Percentiles rank a stretch among this genome's conserved stretches.
Conservation (phyloP, 306 rosid genomes). For the Dryas alaskensis region DNA sequence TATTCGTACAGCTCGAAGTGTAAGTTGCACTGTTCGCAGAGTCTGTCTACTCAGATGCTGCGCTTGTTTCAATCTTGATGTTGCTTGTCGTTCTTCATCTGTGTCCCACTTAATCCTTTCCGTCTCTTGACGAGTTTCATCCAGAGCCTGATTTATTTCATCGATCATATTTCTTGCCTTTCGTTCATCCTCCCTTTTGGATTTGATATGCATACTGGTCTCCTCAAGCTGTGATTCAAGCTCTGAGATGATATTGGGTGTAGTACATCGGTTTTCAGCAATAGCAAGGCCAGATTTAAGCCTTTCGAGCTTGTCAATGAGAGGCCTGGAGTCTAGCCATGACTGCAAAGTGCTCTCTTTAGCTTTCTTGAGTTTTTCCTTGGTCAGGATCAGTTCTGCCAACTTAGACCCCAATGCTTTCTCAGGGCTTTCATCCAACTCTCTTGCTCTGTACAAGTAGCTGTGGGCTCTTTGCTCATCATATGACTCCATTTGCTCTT, state of each 20-base stretch:
- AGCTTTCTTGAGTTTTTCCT: constrained; percentile 40
- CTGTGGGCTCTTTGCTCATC: constrained; percentile 18
- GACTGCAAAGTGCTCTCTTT: constrained; percentile 48
- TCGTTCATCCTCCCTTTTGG: constrained; percentile 36
- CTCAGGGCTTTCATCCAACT: constrained; percentile 21
- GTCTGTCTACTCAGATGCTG: constrained; percentile 36
- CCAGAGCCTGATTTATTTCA: constrained; percentile 33
- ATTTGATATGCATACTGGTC: constrained; percentile 30
- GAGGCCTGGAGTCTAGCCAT: constrained; percentile 66
- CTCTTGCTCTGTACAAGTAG: neutral
- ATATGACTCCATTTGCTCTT: constrained; percentile 12
- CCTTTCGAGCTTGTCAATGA: constrained; percentile 52
- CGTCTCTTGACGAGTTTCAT: constrained; percentile 30
- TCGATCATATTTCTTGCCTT: constrained; percentile 29
- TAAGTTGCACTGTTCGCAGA: constrained; percentile 37
- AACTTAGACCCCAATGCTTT: constrained; percentile 24
- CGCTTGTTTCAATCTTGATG: constrained; percentile 24
- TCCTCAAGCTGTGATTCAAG: constrained; percentile 39
- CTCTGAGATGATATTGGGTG: constrained; percentile 23
- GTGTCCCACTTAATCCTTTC: constrained; percentile 27
- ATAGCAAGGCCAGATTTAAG: constrained; percentile 38
- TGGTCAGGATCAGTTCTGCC: constrained; percentile 38
- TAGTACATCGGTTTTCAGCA: constrained; percentile 23
- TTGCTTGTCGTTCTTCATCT: constrained; percentile 28
- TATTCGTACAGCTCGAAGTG: constrained; percentile 38